Evolutionary conservation across 805 yeast genomes (phyloP), one percentile per base, ranked within the genome.

Genomic region (Candida yuanshanica): DNA sequence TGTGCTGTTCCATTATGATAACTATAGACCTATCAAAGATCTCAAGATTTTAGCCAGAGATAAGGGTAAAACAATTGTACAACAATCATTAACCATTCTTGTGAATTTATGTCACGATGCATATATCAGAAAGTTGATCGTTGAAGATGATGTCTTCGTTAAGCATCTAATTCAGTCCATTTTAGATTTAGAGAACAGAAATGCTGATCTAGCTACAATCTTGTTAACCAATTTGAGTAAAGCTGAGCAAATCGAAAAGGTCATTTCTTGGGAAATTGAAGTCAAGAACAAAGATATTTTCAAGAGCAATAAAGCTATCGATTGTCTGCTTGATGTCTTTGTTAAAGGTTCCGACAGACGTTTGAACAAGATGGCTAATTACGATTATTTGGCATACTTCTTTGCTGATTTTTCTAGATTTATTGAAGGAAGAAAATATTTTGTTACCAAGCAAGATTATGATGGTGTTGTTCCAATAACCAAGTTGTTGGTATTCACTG

Each of bases 321-420:
- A 86, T 53, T 83, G 90, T 60, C 68, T 90, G 24, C 77, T 90
- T 80, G 95, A 87, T 63, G 79, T 90, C 55, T 89, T 88, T 58
- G 95, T 89, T 32, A 84, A 84, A 56, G 96, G 96, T 7, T 70
- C 74, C 35, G 89, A 83, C 53, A 70, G 87, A 57, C 62, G 76
- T 13, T 68, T 88, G 44, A 88, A 87, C 65, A 75, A 73, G 53
- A 72, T 68, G 51, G 93, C 95, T 3, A 74, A 76, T 51, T 91
- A 65, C 55, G 96, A 90, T 60, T 90, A 86, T 59, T 68, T 93
- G 48, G 75, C 95, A 2, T 88, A 81, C 59, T 87, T 87, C 58
- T 90, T 93, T 63, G 90, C 95, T 12, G 97, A 91, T 58, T 68
- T 88, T 35, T 87, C 97, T 2, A 75, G 96, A 50, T 83, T 81